phyloP scores from a whole-genome alignment of 2,329 filamentous ascomycete species.

The Fusarium solani-melongenae region DNA sequence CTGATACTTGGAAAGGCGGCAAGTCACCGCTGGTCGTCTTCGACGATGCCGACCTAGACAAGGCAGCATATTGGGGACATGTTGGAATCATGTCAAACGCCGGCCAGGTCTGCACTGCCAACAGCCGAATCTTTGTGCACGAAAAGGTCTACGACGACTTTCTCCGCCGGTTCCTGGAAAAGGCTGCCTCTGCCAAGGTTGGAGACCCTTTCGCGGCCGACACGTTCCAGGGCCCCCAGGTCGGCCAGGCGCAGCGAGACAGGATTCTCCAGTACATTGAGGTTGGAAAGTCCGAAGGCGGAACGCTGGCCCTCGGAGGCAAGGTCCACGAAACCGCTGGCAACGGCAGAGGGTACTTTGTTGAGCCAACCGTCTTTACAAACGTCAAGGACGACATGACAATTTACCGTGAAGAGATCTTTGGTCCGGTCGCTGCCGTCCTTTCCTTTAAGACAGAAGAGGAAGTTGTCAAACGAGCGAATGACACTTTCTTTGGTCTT shows the following conservation, averaged over 20 bases:
- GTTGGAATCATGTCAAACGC: background rate
- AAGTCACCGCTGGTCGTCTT: background rate
- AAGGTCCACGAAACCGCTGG: background rate
- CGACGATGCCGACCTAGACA: background rate
- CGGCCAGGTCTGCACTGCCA: background rate
- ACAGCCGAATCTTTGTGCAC: background rate
- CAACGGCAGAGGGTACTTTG: background rate
- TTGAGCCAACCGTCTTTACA: background rate
- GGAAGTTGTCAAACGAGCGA: background rate
- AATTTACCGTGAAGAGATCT: background rate
- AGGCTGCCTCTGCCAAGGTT: background rate
- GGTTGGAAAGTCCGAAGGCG: background rate
- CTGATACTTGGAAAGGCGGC: background rate
- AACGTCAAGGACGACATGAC: background rate
- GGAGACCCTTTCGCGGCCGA: background rate
- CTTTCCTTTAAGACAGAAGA: background rate
- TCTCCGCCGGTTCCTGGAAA: background rate
- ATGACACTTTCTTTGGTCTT: background rate
- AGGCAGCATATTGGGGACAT: background rate
- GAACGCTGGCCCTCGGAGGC: background rate
- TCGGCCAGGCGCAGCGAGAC: background rate
- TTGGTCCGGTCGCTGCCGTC: background rate
- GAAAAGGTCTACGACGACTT: background rate
- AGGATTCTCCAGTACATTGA: background rate
- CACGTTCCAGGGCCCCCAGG: background rate